A percentile compares a stretch with the other conserved stretches of the same genome.
These are phyloP conservation scores for Calocybe gangraenosa DNA, from an alignment of 768 basidiomycete species.

Conservation along the genomic window DNA sequence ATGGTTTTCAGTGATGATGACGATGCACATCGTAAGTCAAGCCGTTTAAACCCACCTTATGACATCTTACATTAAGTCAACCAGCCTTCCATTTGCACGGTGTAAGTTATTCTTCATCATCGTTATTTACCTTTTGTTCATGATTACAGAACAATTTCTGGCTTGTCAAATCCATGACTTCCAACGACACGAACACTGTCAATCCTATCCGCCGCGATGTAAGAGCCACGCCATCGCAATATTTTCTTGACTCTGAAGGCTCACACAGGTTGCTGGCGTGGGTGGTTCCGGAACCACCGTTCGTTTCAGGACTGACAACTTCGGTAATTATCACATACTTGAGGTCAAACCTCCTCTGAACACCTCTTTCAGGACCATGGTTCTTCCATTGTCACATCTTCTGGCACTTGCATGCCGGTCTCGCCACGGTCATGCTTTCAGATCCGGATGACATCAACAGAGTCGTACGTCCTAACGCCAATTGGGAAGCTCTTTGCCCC, in stretches of 20 bases:
- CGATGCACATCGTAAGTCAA: slow-evolving; percentile 23
- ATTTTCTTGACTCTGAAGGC: background rate
- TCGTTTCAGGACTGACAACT: slow-evolving; percentile 23
- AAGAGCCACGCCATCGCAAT: background rate
- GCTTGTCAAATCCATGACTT: slow-evolving; percentile 33
- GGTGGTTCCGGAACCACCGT: slow-evolving; percentile 15
- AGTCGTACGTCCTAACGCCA: slow-evolving; percentile 14
- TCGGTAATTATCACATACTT: slow-evolving; percentile 9
- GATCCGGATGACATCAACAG: slow-evolving; percentile 18
- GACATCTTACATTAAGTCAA: slow-evolving; percentile 2
- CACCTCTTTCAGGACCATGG: slow-evolving; percentile 12
- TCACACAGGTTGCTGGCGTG: slow-evolving; percentile 1
- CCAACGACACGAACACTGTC: slow-evolving; percentile 29
- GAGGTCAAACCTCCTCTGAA: background rate
- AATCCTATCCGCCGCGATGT: slow-evolving; percentile 39
- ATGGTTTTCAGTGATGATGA: slow-evolving; percentile 19
- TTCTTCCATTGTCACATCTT: slow-evolving; percentile 26
- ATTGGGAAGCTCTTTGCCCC: slow-evolving; percentile 24
- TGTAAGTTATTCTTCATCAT: slow-evolving; percentile 11
- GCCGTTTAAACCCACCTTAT: background rate
- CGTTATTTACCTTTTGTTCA: background rate
- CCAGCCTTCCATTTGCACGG: slow-evolving; percentile 28
- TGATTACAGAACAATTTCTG: slow-evolving; percentile 31
- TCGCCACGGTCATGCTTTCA: slow-evolving; percentile 35
- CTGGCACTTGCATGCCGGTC: slow-evolving; percentile 39